Conservation (phyloP, 2,329 filamentous ascomycete species). For the Exophiala mesophila region DNA sequence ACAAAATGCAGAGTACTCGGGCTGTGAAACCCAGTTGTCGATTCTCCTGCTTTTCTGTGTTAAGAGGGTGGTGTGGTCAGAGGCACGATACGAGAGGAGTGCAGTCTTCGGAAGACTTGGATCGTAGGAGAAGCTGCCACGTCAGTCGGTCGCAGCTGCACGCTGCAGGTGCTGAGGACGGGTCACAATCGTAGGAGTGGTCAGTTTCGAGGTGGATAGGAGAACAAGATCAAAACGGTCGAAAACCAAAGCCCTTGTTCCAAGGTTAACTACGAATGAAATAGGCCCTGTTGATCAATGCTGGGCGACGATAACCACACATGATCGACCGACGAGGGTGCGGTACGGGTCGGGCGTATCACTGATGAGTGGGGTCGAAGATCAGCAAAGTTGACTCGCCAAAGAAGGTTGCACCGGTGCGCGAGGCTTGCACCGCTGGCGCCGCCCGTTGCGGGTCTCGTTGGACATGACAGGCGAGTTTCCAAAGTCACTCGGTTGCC, state of each 20-base stretch:
- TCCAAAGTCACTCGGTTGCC: slow-evolving; percentile 1
- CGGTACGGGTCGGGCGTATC: slow-evolving; percentile 1
- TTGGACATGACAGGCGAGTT: slow-evolving; percentile 10
- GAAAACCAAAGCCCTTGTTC: slow-evolving; percentile 6
- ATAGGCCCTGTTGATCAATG: slow-evolving; percentile 16
- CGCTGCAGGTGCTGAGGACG: too few species aligned
- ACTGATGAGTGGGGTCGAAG: background rate
- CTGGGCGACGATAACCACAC: slow-evolving; percentile 1
- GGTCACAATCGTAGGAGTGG: background rate
- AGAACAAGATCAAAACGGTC: background rate
- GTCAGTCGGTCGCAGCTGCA: slow-evolving; percentile 6
- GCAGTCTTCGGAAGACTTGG: slow-evolving; percentile 8
- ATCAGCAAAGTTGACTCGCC: slow-evolving; percentile 9
- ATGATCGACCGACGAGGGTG: background rate
- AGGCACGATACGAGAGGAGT: slow-evolving; percentile 4
- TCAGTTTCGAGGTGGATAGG: background rate
- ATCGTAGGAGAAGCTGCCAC: slow-evolving; percentile 12
- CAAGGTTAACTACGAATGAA: slow-evolving; percentile 14
- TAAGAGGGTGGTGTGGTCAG: slow-evolving; percentile 1
- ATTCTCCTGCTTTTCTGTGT: too few species aligned
- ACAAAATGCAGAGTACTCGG: slow-evolving; percentile 7
- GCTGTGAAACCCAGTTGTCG: too few species aligned
- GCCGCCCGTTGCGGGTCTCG: slow-evolving; percentile 8
- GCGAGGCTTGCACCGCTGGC: slow-evolving; percentile 5
- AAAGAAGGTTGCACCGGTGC: background rate